phyloP scores from a whole-genome alignment of 2,329 filamentous ascomycete genomes.

The Diaporthe amygdali region DNA sequence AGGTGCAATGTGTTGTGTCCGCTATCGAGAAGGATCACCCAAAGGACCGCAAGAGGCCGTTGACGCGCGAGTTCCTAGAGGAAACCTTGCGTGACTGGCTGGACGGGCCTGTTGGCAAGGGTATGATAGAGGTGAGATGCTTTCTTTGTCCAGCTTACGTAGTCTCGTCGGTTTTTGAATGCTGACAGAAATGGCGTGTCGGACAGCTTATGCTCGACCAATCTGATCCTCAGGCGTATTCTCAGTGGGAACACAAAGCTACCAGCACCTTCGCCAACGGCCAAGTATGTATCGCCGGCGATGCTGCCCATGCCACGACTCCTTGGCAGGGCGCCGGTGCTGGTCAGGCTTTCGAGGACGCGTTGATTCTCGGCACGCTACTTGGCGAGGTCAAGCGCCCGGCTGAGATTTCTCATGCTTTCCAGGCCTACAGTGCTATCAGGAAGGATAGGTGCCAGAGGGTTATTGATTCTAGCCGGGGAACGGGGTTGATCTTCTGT shows the following conservation, averaged over 20 bases:
- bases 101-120: slow-evolving; percentile 16
- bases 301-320: slow-evolving; percentile 25
- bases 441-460: slow-evolving; percentile 19
- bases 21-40: slow-evolving; percentile 25
- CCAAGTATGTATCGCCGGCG: slow-evolving; percentile 21
- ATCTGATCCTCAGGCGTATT: slow-evolving; percentile 19
- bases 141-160: background rate
- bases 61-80: slow-evolving; percentile 21
- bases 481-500: slow-evolving; percentile 24
- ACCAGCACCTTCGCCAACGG: slow-evolving; percentile 20
- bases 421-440: slow-evolving; percentile 19
- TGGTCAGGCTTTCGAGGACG: slow-evolving; percentile 26
- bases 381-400: background rate
- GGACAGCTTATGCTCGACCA: slow-evolving; percentile 25
- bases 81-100: slow-evolving; percentile 18
- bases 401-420: slow-evolving; percentile 17
- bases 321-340: slow-evolving; percentile 28
- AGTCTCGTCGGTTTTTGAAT: background rate
- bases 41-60: slow-evolving; percentile 17
- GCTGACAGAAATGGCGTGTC: background rate
- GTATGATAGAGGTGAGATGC: slow-evolving; percentile 19
- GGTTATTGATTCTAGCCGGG: slow-evolving; percentile 24
- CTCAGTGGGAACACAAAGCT: slow-evolving; percentile 27
- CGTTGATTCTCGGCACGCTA: slow-evolving; percentile 21
- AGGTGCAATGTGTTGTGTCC: slow-evolving; percentile 27